Evolutionary conservation across 331 rosid species (phyloP).

Genomic region (Arachis monticola): DNA sequence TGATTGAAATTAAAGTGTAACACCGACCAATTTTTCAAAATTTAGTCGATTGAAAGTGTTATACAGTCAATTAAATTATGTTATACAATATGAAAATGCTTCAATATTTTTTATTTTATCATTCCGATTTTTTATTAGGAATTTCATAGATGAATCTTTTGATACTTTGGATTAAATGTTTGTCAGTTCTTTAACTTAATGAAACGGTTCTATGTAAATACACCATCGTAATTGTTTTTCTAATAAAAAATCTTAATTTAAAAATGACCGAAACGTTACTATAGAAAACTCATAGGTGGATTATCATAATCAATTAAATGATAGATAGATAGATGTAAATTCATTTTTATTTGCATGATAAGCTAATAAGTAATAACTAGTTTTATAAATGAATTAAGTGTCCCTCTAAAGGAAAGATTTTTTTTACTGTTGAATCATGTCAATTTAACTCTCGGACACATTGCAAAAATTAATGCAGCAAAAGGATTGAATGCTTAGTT

Average conservation of each 20-base stretch:
- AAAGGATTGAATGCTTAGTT: conserved; percentile 68
- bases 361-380: background rate
- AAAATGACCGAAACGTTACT: background rate
- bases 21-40: too few species aligned
- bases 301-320: background rate
- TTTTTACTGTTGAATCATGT: conserved; percentile 54
- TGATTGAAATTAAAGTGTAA: too few species aligned
- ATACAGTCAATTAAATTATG: too few species aligned
- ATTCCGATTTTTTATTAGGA: too few species aligned
- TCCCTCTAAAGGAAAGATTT: conserved; percentile 52
- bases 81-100: too few species aligned
- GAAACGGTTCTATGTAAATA: background rate
- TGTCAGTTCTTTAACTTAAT: conserved; percentile 6
- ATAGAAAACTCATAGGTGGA: background rate
- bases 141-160: too few species aligned
- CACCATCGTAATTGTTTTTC: too few species aligned
- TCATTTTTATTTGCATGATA: conserved; percentile 11
- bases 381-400: conserved; percentile 31
- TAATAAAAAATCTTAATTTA: too few species aligned
- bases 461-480: conserved; percentile 50
- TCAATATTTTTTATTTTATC: too few species aligned
- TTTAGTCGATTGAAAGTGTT: too few species aligned
- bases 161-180: background rate
- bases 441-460: conserved; percentile 51
- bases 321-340: conserved; percentile 14